Evolutionary conservation across 768 basidiomycete species (phyloP).

Genomic region (Gelatoporia subvermispora): DNA sequence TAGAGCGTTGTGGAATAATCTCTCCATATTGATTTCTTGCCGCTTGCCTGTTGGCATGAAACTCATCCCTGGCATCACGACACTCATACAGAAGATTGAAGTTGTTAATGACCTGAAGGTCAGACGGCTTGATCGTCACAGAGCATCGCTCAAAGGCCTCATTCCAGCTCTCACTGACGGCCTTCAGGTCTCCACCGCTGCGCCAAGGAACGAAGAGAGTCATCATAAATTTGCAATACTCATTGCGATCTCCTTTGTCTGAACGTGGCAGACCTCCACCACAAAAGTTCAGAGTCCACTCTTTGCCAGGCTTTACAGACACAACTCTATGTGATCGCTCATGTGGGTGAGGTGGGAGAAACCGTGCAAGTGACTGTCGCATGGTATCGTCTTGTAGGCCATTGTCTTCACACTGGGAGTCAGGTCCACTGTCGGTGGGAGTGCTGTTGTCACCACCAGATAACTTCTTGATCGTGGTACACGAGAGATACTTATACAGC

Average conservation of each 20-base stretch:
- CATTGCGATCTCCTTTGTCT: conserved; percentile 29
- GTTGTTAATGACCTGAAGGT: conserved; percentile 1
- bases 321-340: conserved; percentile 14
- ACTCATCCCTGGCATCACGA: conserved; percentile 7
- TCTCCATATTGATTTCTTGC: too few relatives aligned
- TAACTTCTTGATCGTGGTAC: too few relatives aligned
- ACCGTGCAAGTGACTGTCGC: too few relatives aligned
- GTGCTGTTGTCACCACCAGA: too few relatives aligned
- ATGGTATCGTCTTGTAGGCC: too few relatives aligned
- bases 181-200: conserved; percentile 23
- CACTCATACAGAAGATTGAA: conserved; percentile 7
- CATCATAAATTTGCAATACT: conserved; percentile 30
- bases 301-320: background rate
- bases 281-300: conserved; percentile 21
- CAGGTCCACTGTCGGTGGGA: too few relatives aligned
- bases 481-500: too few relatives aligned
- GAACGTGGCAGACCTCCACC: conserved; percentile 23
- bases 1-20: too few relatives aligned
- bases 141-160: conserved; percentile 1
- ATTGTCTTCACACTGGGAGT: too few relatives aligned
- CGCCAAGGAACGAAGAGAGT: conserved; percentile 32
- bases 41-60: background rate
- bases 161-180: conserved; percentile 1
- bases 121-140: background rate
- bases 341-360: conserved; percentile 20